Evolutionary conservation across 148 eudicot genomes (phyloP).

Genomic region (Mesembryanthemum crystallinum): DNA sequence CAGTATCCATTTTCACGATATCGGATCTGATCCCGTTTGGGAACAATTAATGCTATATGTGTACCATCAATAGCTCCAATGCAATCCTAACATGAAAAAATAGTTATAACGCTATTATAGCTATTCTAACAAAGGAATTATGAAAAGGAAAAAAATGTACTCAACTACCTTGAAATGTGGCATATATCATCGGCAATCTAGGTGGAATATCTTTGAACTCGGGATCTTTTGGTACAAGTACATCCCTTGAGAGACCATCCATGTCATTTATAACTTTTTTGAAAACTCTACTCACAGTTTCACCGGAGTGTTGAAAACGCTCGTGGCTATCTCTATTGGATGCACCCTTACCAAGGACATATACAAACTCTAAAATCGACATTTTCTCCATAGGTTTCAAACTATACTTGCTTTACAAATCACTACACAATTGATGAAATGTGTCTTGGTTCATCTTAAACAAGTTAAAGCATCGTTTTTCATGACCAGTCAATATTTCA

Average conservation of each 20-base stretch:
- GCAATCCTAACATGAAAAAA: conserved; percentile 7
- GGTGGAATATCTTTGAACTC: neutral
- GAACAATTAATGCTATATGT: neutral
- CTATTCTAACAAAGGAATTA: neutral
- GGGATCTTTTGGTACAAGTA: conserved; percentile 4
- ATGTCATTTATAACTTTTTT: conserved; percentile 18
- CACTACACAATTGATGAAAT: too few species aligned
- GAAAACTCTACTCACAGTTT: conserved; percentile 7
- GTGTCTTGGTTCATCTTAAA: too few species aligned
- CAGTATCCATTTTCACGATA: conserved; percentile 11
- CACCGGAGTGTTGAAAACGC: conserved; percentile 13
- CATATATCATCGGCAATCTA: conserved; percentile 10
- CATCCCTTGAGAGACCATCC: conserved; percentile 2
- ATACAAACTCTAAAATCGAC: too few species aligned
- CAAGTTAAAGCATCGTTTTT: too few species aligned
- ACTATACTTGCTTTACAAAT: too few species aligned
- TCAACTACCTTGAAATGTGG: conserved; percentile 6
- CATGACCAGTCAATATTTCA: too few species aligned
- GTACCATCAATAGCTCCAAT: conserved; percentile 16
- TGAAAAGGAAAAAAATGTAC: neutral
- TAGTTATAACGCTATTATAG: neutral
- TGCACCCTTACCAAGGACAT: neutral
- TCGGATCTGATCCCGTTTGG: neutral
- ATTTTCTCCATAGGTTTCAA: too few species aligned
- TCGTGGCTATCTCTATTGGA: conserved; percentile 8